A percentile compares a stretch with the other conserved stretches of the same genome.
These are phyloP conservation scores for Avena insularis DNA, from an alignment of 176 grass and related monocot species.

Conservation along the genomic window DNA sequence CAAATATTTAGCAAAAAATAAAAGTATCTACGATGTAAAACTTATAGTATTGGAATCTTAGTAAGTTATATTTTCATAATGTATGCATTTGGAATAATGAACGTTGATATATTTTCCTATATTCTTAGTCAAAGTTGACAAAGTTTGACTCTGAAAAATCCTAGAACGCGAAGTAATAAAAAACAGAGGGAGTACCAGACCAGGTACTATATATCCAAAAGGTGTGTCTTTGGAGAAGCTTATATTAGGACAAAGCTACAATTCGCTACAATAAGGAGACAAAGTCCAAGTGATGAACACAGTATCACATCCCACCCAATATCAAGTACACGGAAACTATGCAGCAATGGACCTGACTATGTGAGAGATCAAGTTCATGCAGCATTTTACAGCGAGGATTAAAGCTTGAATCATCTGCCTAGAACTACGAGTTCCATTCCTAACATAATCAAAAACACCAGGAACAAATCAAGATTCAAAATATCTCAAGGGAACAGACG, in stretches of 20 bases:
- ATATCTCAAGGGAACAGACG: constrained; percentile 20
- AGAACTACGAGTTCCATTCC: not conserved
- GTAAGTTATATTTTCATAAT: too few relatives aligned
- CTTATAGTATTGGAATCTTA: too few relatives aligned
- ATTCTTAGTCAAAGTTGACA: too few relatives aligned
- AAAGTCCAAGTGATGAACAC: not conserved
- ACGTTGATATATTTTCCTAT: too few relatives aligned
- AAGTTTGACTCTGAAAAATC: too few relatives aligned
- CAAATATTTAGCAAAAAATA: too few relatives aligned
- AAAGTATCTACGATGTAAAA: too few relatives aligned
- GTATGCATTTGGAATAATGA: too few relatives aligned
- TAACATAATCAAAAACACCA: not conserved
- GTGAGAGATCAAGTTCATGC: not conserved
- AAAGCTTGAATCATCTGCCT: not conserved
- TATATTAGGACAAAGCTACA: too few relatives aligned
- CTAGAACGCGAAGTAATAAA: too few relatives aligned
- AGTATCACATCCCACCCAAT: constrained; percentile 3
- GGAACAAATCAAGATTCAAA: not conserved
- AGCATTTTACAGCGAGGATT: constrained; percentile 5
- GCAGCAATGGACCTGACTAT: not conserved
- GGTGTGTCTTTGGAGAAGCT: not conserved
- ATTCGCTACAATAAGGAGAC: not conserved
- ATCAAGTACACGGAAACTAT: not conserved
- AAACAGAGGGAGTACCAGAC: too few relatives aligned
- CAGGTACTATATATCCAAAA: not conserved